Conservation (phyloP, 2,329 filamentous ascomycete genomes). For the Alternaria incomplexa region DNA sequence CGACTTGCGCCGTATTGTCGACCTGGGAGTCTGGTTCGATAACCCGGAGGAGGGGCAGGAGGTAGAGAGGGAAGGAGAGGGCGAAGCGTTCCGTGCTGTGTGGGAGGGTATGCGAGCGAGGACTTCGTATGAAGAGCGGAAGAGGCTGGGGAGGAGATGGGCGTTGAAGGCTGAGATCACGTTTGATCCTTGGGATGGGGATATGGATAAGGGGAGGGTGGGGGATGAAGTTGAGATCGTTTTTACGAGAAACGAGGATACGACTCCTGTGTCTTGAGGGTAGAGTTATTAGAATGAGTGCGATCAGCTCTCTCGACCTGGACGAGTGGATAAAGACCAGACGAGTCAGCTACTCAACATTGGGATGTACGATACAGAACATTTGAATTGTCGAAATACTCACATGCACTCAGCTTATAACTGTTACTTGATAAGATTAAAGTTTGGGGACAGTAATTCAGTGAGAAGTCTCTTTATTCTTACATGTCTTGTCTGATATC, state of each 20-base stretch:
- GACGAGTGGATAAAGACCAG: background rate
- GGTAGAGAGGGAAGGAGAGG: constrained; percentile 32
- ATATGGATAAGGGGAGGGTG: constrained; percentile 36
- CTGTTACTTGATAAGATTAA: background rate
- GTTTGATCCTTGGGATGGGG: constrained; percentile 40
- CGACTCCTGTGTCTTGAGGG: background rate
- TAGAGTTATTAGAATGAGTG: background rate
- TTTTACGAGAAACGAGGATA: constrained; percentile 22
- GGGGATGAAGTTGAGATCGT: constrained; percentile 45
- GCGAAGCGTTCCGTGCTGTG: constrained; percentile 40
- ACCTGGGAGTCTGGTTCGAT: constrained; percentile 39
- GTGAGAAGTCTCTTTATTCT: background rate
- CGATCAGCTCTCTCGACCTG: background rate
- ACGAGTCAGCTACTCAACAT: background rate
- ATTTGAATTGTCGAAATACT: fast-evolving
- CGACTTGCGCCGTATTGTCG: constrained; percentile 32
- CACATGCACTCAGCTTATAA: background rate
- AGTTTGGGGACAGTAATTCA: background rate
- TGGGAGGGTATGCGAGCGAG: constrained; percentile 28
- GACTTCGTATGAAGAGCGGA: constrained; percentile 10
- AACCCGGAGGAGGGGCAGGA: constrained; percentile 20
- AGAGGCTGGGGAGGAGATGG: constrained; percentile 10
- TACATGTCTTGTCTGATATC: background rate
- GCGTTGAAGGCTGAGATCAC: constrained; percentile 22
- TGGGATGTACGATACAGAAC: background rate